Percentiles rank a stretch among this genome's conserved stretches.
Conservation (phyloP, 1,284 basidiomycete genomes). For the Mycena citricolor region DNA sequence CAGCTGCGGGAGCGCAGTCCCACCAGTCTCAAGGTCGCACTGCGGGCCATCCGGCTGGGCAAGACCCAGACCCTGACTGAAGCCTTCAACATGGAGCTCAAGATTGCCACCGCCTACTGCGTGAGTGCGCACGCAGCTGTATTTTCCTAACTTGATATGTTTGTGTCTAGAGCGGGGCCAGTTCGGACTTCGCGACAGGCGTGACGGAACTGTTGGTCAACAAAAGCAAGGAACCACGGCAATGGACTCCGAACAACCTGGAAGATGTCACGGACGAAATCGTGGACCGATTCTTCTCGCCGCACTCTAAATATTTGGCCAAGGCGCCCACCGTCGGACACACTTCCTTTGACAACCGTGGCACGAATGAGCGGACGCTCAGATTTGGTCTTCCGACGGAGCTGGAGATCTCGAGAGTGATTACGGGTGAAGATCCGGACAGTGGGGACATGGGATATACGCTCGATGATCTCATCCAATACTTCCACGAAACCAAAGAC, state of each 20-base stretch:
- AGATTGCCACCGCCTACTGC: conserved; percentile 79
- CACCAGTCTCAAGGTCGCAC: conserved; percentile 85
- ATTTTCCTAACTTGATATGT: conserved; percentile 10
- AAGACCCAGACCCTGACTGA: conserved; percentile 61
- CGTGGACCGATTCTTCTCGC: conserved; percentile 59
- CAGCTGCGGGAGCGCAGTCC: conserved; percentile 76
- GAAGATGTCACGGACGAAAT: conserved; percentile 58
- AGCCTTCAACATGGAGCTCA: conserved; percentile 79
- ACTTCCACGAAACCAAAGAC: conserved; percentile 47
- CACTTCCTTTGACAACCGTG: conserved; percentile 39
- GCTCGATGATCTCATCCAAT: conserved; percentile 58
- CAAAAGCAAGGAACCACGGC: conserved; percentile 55
- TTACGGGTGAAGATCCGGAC: conserved; percentile 55
- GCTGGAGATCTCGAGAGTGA: conserved; percentile 59
- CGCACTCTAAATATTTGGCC: conserved; percentile 46
- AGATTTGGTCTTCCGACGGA: conserved; percentile 69
- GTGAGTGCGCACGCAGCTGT: conserved; percentile 46
- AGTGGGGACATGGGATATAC: conserved; percentile 61
- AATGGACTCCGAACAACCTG: conserved; percentile 67
- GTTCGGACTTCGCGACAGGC: conserved; percentile 80
- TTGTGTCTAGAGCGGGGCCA: conserved; percentile 60
- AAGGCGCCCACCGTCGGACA: conserved; percentile 41
- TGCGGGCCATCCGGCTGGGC: conserved; percentile 75
- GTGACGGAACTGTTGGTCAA: conserved; percentile 73
- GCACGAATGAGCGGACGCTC: conserved; percentile 36